Evolutionary conservation across 345 rosid species (phyloP), one percentile per base, ranked within the genome.

Genomic region (Isatis tinctoria): DNA sequence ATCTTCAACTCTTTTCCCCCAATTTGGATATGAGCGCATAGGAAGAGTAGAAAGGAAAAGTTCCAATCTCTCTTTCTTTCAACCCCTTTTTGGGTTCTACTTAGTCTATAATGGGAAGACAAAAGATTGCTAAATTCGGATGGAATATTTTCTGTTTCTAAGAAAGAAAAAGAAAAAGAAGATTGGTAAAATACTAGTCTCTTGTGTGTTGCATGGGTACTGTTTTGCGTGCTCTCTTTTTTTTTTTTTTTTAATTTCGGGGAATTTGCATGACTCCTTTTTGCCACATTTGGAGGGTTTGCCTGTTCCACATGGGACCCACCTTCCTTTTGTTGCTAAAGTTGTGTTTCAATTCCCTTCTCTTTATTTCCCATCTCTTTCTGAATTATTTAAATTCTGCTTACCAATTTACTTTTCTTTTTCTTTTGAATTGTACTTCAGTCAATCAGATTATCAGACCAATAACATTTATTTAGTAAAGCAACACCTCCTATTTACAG

Each of bases 141-240:
- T 54, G 65, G 75, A 26, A 52, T 60, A 56, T 6, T 40, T 41
- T 40, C 59, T 3, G 47, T 14, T 53, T 53, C 16, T 4, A 44
- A 70, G 65, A 52, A 69, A 70, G 78, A 66, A 73, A 72, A 58
- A 32, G 14, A n/a, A 8, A 30, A 30, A 69, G 44, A 63, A 77
- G 47, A 76, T 74, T 75, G 77, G 70, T 49, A 80, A 84, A 84
- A 81, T 75, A 83, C 17, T 22, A 10, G 16, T 66, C 33, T 66
- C 33, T 62, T 59, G 85, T 88, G 93, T 89, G 87, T 88, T 77
- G 80, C 80, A 70, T 70, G 80, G 86, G 76, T 86, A 80, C 81
- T 75, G 82, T 57, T 62, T 79, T 83, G 87, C 78, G 85, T 83
- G 80, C 71, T 76, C 65, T 35, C 70, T 56, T 22, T 70, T 54